Evolutionary conservation across 495 filamentous ascomycete genomes (phyloP), one percentile per base, ranked within the genome.

Genomic region (Penicillium angulare): DNA sequence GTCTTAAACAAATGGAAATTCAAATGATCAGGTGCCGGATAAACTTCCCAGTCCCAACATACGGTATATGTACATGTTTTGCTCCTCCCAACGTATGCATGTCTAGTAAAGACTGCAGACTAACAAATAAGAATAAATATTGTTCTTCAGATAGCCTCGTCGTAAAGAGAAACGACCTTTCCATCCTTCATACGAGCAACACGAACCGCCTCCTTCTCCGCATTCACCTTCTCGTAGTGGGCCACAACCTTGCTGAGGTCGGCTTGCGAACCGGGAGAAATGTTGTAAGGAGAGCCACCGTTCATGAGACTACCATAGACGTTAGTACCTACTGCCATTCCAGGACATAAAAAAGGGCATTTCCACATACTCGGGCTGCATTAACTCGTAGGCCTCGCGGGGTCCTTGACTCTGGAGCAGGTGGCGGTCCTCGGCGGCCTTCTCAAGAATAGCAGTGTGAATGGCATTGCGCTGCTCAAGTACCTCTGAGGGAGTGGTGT

Each of bases 321-420:
- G n/a, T n/a, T n/a, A n/a, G n/a, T n/a, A n/a, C n/a, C n/a, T n/a
- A n/a, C n/a, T n/a, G n/a, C n/a, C n/a, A n/a, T n/a, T n/a, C n/a
- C n/a, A n/a, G n/a, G n/a, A n/a, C n/a, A n/a, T n/a, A n/a, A n/a
- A n/a, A n/a, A n/a, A n/a, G n/a, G n/a, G n/a, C n/a, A n/a, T n/a
- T n/a, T n/a, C 39, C 47, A 78, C 86, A 60, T 79, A 90, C 87
- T 92, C 88, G 31, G 81, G 82, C 61, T 82, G 83, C 63, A 65
- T 80, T 72, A 90, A 63, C 8, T 79, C 74, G 24, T 81, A 64
- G 50, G 65, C 56, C 52, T 71, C 66, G 27, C 60, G 70, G 45
- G 68, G 68, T 24, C 58, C 68, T 49, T 79, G 72, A 61, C 78
- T 81, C 35, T 79, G 66, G 57, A 88, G 88, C 58, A 91, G 63